phyloP scores from a whole-genome alignment of 257 asterid species.

The Przewalskia tangutica region DNA sequence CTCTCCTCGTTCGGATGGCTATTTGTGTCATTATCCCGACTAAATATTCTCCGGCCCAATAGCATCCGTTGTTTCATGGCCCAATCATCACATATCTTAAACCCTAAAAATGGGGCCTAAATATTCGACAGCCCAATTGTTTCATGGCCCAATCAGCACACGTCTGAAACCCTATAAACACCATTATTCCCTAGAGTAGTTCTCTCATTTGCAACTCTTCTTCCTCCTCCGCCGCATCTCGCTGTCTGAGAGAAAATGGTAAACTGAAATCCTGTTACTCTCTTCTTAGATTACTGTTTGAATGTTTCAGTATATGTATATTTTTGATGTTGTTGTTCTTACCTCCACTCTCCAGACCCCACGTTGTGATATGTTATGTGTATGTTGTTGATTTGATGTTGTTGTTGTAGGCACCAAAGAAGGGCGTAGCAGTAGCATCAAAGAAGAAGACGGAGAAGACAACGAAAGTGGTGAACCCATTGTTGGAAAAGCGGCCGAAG shows the following conservation, averaged over 20 bases:
- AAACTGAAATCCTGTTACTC: background rate
- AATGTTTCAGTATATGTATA: too few species aligned
- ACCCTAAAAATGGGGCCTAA: too few species aligned
- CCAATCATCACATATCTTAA: too few species aligned
- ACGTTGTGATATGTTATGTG: too few species aligned
- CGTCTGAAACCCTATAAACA: background rate
- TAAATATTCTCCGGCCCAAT: too few species aligned
- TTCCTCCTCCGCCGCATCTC: background rate
- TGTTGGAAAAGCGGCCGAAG: constrained; percentile 15
- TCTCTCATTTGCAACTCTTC: background rate
- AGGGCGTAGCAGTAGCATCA: constrained; percentile 10
- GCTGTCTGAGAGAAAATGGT: background rate
- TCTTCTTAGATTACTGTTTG: background rate
- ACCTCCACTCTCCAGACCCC: too few species aligned
- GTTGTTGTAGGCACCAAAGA: constrained; percentile 11
- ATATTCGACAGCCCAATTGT: background rate
- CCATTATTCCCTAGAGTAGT: background rate
- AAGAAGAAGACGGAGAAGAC: constrained; percentile 6
- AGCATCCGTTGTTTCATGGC: too few species aligned
- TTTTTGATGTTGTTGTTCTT: background rate
- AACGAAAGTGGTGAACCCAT: constrained; percentile 10
- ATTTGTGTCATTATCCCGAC: too few species aligned
- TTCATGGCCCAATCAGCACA: background rate
- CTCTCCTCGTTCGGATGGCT: background rate
- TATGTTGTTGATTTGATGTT: background rate